A percentile compares a stretch with the other conserved stretches of the same genome.
phyloP scores from a whole-genome alignment of 108 stramenopile genomes.

The Aurantiochytrium sp. region DNA sequence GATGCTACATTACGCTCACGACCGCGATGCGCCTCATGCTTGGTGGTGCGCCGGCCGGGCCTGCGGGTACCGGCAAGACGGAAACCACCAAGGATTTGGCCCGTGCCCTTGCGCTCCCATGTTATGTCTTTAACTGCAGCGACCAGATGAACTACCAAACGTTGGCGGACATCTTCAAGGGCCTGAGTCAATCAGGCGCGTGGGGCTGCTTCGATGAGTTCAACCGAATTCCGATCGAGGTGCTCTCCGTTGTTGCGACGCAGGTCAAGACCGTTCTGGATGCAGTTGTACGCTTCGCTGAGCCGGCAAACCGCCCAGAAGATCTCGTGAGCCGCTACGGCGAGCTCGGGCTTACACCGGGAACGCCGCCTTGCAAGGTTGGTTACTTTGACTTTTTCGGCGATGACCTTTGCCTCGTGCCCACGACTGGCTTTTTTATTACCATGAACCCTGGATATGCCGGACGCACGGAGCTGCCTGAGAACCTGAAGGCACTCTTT shows the following conservation, averaged over 20 bases:
- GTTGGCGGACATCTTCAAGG: constrained; percentile 80
- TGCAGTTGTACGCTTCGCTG: constrained; percentile 70
- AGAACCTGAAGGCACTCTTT: constrained; percentile 79
- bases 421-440: constrained; percentile 78
- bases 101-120: constrained; percentile 75
- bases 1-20: constrained; percentile 83
- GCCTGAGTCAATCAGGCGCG: constrained; percentile 74
- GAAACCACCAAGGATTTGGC: constrained; percentile 81
- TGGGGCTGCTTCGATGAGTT: constrained; percentile 91
- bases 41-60: constrained; percentile 85
- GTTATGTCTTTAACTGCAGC: constrained; percentile 83
- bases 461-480: constrained; percentile 76
- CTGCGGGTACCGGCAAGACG: constrained; percentile 80
- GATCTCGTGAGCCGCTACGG: constrained; percentile 39
- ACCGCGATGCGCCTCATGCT: constrained; percentile 80
- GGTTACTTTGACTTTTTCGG: constrained; percentile 78
- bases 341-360: constrained; percentile 59
- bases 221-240: constrained; percentile 81
- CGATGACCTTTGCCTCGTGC: constrained; percentile 69
- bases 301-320: constrained; percentile 64
- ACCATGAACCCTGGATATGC: constrained; percentile 89
- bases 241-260: constrained; percentile 80
- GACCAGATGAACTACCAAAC: constrained; percentile 89
- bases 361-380: constrained; percentile 72
- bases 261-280: constrained; percentile 83